Base-by-base conservation (phyloP, 2,329 filamentous ascomycete genomes). In the Talaromyces marneffei region DNA sequence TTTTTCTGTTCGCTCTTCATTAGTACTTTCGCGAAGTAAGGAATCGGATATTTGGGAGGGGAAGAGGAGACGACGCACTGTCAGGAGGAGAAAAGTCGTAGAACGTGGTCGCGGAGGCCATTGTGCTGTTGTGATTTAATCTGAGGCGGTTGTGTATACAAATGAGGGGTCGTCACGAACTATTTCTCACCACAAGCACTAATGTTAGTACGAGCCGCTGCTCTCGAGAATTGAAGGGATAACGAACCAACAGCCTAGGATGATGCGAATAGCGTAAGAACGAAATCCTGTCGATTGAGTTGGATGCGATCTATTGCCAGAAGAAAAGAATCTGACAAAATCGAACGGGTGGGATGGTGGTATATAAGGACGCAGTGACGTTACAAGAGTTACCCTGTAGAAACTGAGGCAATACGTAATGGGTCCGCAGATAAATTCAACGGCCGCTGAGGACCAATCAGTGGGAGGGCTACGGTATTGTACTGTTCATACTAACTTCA, bases 71-170 rank as follows among this genome's bases (percentile, higher is more conserved):
- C 44, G 64, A 77, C n/a, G n/a, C n/a, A 84, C 82, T 83, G 67
- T 84, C 82, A 61, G 78, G 77, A 50, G 83, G 81, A 75, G 82
- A 82, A 72, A 86, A 86, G 61, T 85, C 82, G 77, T 78, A 85
- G 72, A 86, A 85, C 33, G 70, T 77, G 18, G 83, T 84, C 57
- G 83, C 83, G 62, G 82, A 84, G 20, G 83, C 70, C 83, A 85
- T 85, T 67, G 69, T 79, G 46, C 44, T 59, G 42, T 40, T 31
- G 8, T 58, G 23, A 18, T 5, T 25, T 29, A 42, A 7, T 20
- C 57, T 42, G 44, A 9, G 27, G 25, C 27, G 46, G 29, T n/a
- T 59, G 33, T 23, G 37, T 29, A n/a, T n/a, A n/a, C n/a, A 59
- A 20, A 52, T 20, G 57, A 40, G 57, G 46, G 37, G 37, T 33